These are phyloP conservation scores for Jatropha multifida DNA, from an alignment of 441 rosid species.

Conservation along the genomic window DNA sequence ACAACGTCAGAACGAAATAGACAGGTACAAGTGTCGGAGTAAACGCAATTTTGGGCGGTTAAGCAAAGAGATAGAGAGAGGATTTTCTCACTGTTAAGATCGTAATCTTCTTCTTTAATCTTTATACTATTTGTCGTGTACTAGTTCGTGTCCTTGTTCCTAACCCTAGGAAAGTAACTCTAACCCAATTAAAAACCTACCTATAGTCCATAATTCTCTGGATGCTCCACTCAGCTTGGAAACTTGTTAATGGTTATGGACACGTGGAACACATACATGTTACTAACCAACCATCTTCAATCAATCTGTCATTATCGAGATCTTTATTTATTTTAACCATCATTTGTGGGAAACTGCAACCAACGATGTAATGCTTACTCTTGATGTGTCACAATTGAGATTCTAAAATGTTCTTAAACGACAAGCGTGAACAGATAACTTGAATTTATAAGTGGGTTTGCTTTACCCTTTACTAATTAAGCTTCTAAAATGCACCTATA, in stretches of 20 bases:
- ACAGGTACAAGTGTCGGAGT: conserved; percentile 11
- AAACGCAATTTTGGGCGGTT: conserved; percentile 25
- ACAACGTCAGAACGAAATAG: neutral
- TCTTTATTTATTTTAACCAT: neutral
- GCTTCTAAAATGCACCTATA: too few relatives aligned
- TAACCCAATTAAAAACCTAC: neutral
- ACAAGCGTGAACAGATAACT: too few relatives aligned
- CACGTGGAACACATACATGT: neutral
- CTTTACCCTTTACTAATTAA: too few relatives aligned
- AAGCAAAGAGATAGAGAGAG: conserved; percentile 18
- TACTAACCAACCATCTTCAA: neutral
- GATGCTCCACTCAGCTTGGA: neutral
- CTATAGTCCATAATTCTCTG: neutral
- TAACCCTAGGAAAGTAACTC: neutral
- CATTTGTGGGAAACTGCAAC: neutral
- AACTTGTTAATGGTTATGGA: neutral
- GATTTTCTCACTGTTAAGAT: conserved; percentile 19
- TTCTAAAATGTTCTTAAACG: too few relatives aligned
- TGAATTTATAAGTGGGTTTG: too few relatives aligned
- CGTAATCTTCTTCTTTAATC: neutral
- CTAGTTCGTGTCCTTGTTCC: neutral
- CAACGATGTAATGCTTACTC: too few relatives aligned
- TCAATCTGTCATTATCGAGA: neutral
- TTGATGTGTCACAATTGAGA: neutral
- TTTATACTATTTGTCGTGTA: neutral